Evolutionary conservation across 495 filamentous ascomycete species (phyloP).

Genomic region (Aspergillus homomorphus): DNA sequence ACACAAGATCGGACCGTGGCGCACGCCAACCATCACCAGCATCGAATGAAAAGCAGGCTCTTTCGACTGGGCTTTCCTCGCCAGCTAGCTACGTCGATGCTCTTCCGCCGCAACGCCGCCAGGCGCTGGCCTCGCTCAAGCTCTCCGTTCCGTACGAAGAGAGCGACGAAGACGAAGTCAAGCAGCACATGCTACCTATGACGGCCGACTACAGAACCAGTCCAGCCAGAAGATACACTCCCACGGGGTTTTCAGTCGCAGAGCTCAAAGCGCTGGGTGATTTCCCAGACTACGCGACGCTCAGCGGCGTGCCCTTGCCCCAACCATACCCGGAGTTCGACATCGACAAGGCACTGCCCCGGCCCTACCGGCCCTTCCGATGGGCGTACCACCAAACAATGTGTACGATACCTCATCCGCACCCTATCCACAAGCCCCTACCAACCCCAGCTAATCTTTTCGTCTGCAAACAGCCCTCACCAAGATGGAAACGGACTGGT

Average conservation of each 20-base stretch:
- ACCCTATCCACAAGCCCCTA: neutral
- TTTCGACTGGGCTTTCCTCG: slow-evolving; percentile 22
- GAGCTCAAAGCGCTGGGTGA: slow-evolving; percentile 74
- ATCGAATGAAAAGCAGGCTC: slow-evolving; percentile 39
- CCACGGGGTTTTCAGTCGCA: slow-evolving; percentile 59
- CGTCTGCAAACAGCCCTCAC: slow-evolving; percentile 56
- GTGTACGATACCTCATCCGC: slow-evolving; percentile 57
- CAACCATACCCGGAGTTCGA: slow-evolving; percentile 61
- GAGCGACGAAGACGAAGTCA: slow-evolving; percentile 32
- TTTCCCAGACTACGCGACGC: slow-evolving; percentile 76
- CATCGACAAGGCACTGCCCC: slow-evolving; percentile 60
- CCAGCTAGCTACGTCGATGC: slow-evolving; percentile 42
- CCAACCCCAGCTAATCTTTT: slow-evolving; percentile 11
- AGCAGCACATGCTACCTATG: slow-evolving; percentile 41
- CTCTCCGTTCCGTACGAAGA: slow-evolving; percentile 23
- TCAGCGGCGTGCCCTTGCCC: slow-evolving; percentile 79
- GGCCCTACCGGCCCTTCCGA: slow-evolving; percentile 76
- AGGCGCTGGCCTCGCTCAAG: slow-evolving; percentile 39
- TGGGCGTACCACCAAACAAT: slow-evolving; percentile 94
- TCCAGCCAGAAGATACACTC: slow-evolving; percentile 45
- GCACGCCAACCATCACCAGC: slow-evolving; percentile 59
- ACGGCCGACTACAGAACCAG: slow-evolving; percentile 39
- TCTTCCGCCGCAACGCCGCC: slow-evolving; percentile 57
- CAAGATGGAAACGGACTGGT: slow-evolving; percentile 83
- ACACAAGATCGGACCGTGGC: slow-evolving; percentile 38